phyloP scores from a whole-genome alignment of 176 grass and related monocot genomes.

The Coix lacrymajobi region DNA sequence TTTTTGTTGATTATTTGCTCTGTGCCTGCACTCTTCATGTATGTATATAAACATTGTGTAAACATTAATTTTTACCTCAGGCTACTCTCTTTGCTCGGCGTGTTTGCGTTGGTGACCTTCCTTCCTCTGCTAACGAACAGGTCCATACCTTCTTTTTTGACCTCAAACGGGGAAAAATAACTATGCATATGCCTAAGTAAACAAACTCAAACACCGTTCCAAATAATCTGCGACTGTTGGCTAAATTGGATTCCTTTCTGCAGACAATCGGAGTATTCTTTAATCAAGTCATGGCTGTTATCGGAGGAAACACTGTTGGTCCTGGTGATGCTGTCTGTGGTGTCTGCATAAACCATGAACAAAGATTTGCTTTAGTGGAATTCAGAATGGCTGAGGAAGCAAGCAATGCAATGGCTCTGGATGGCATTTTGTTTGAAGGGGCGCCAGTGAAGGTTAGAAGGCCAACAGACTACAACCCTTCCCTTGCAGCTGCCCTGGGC shows the following conservation, averaged over 20 bases:
- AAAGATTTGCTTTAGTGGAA: conserved; percentile 80
- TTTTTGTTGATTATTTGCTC: neutral
- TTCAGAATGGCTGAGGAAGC: conserved; percentile 89
- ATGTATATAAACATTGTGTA: neutral
- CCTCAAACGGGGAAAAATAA: neutral
- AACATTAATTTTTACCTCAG: conserved; percentile 25
- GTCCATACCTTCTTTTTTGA: conserved; percentile 2
- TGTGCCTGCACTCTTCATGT: neutral
- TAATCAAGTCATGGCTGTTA: conserved; percentile 78
- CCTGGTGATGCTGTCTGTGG: conserved; percentile 84
- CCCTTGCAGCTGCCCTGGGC: conserved; percentile 60
- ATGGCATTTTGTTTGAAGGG: conserved; percentile 93
- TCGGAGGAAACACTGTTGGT: conserved; percentile 87
- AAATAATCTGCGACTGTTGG: neutral
- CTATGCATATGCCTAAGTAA: neutral
- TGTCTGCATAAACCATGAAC: conserved; percentile 87
- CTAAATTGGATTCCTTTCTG: neutral
- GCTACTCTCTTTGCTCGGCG: conserved; percentile 59
- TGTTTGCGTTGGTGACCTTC: conserved; percentile 79
- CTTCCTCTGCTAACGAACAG: conserved; percentile 86
- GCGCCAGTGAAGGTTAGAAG: conserved; percentile 67
- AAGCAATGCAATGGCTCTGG: conserved; percentile 94
- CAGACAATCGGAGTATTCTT: conserved; percentile 83
- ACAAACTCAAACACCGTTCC: neutral
- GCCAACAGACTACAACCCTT: conserved; percentile 76